Conservation (phyloP, 192 early-diverging fungal species). For the Lunasporangiospora selenospora region DNA sequence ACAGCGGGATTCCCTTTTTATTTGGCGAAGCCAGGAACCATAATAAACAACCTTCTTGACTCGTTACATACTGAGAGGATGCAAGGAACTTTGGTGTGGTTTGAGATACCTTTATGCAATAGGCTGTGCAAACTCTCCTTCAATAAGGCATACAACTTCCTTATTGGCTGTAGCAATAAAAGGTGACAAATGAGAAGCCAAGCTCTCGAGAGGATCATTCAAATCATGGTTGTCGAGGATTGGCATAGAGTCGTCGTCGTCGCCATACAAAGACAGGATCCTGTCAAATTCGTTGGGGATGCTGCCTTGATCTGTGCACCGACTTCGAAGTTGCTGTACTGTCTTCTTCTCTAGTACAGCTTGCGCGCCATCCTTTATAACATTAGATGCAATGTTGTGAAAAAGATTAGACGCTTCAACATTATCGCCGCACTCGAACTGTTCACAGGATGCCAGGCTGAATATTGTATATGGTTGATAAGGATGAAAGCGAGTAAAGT, state of each 20-base stretch:
- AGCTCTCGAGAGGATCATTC: conserved; percentile 8
- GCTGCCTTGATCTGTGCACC: conserved; percentile 8
- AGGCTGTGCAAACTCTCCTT: not conserved
- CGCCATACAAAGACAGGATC: conserved; percentile 7
- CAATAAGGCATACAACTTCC: conserved; percentile 10
- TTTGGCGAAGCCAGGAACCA: too few species aligned
- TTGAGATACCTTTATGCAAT: not conserved
- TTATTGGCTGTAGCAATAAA: conserved; percentile 19
- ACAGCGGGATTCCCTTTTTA: too few species aligned
- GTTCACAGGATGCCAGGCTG: conserved; percentile 14
- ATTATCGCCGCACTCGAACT: conserved; percentile 2
- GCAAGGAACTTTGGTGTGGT: too few species aligned
- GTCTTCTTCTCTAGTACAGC: conserved; percentile 8
- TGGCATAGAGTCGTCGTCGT: not conserved
- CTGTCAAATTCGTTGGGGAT: conserved; percentile 12
- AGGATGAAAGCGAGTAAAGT: conserved; percentile 16
- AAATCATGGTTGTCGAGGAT: conserved; percentile 13
- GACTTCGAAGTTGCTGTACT: conserved; percentile 6
- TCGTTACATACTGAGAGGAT: too few species aligned
- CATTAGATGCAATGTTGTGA: conserved; percentile 16
- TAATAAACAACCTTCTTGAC: too few species aligned
- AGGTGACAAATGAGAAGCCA: conserved; percentile 3
- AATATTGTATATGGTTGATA: conserved; percentile 22
- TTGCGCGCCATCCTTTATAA: conserved; percentile 5
- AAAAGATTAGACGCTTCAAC: conserved; percentile 21